Conservation (phyloP, 148 eudicot genomes). For the Vaccinium myrtillus region DNA sequence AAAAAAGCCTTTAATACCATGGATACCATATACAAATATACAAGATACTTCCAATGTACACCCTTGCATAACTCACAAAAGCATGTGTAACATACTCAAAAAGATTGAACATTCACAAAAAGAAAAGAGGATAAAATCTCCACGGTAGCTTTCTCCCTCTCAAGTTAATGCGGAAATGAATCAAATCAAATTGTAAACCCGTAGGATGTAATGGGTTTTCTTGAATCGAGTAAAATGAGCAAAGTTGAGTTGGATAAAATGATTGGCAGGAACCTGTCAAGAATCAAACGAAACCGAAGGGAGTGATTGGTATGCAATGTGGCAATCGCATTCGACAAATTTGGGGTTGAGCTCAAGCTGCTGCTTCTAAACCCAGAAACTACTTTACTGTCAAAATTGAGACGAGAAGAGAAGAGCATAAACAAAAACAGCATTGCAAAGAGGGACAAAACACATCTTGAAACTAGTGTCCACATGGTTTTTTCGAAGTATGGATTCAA, state of each 20-base stretch:
- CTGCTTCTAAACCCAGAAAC: constrained; percentile 19
- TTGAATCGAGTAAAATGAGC: not conserved
- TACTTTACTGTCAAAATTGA: not conserved
- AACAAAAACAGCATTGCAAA: not conserved
- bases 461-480: constrained; percentile 24
- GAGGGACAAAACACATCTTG: not conserved
- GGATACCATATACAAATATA: too few species aligned
- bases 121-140: too few species aligned
- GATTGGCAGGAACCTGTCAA: constrained; percentile 27
- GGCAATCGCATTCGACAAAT: constrained; percentile 15
- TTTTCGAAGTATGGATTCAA: not conserved
- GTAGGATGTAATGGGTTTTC: not conserved
- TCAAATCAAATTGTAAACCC: not conserved
- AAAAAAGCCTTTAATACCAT: too few species aligned
- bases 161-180: not conserved
- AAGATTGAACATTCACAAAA: too few species aligned
- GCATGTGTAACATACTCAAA: too few species aligned
- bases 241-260: not conserved
- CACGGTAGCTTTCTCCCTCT: too few species aligned
- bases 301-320: constrained; percentile 17
- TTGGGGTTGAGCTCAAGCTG: constrained; percentile 13
- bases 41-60: too few species aligned
- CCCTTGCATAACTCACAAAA: too few species aligned
- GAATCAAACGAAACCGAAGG: constrained; percentile 16
- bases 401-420: constrained; percentile 8